These are phyloP conservation scores for Neurospora sp. DNA, from an alignment of 2,329 filamentous ascomycete genomes.

Conservation along the genomic window DNA sequence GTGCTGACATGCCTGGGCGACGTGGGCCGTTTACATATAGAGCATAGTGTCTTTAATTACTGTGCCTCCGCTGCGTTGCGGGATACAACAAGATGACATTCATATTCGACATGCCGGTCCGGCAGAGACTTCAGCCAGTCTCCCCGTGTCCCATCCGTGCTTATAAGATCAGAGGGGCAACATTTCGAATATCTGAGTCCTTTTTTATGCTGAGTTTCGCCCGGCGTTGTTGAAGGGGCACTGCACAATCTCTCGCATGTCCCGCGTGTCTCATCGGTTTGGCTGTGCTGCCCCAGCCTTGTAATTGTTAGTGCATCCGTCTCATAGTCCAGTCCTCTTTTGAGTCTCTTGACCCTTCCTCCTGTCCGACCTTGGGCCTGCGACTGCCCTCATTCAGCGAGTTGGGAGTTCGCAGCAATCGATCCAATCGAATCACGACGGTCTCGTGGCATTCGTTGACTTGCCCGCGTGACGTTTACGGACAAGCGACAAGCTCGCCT, in stretches of 20 bases:
- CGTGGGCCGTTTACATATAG: not conserved
- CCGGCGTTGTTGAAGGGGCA: too few species aligned
- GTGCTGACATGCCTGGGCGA: not conserved
- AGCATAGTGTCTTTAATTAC: not conserved
- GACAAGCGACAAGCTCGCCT: not conserved
- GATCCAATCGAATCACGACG: constrained; percentile 8
- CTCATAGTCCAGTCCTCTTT: not conserved
- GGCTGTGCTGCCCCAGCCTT: not conserved
- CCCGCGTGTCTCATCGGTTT: not conserved
- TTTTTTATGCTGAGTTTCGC: not conserved
- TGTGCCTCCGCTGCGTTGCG: not conserved
- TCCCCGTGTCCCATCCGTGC: not conserved
- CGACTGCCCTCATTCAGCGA: not conserved
- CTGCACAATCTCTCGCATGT: not conserved
- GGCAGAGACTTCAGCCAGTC: not conserved
- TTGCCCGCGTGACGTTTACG: constrained; percentile 17
- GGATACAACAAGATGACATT: not conserved
- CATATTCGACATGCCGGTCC: not conserved
- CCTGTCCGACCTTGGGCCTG: not conserved
- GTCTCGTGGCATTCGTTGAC: constrained; percentile 22
- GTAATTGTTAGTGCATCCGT: not conserved
- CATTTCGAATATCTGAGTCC: not conserved
- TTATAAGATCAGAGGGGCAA: not conserved
- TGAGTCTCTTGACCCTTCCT: not conserved
- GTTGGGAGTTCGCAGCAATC: not conserved